Evolutionary conservation across 768 basidiomycete species (phyloP), one percentile per base, ranked within the genome.

Genomic region (Mycena olivaceomarginata): DNA sequence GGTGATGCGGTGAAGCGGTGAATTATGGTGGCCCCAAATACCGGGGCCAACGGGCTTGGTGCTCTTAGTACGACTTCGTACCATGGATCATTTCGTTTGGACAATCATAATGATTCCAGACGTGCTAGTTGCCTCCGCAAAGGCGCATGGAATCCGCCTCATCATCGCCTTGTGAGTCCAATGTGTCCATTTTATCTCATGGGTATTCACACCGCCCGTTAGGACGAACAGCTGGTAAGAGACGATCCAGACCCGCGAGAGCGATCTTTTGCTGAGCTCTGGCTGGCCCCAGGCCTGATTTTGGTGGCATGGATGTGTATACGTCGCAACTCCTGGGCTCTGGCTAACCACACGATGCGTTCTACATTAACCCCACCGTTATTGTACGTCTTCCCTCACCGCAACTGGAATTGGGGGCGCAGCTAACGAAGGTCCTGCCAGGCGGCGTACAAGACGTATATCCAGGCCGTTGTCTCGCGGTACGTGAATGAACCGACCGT

Each of bases 291-390:
- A 85, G 85, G 85, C 76, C 85, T n/a, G 90, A 93, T 82, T 92
- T 90, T 75, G 92, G 92, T 31, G 93, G 93, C 45, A 93, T 94
- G 92, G 93, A 94, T 75, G 91, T 93, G n/a, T 93, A 93, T 79
- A 90, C 93, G 65, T 86, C 86, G 25, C 92, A 93, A 80, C 87
- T 94, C 48, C 77, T 88, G 7, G 84, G 84, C 40, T 83, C 87
- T 16, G 82, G 85, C 40, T 70, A 84, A 72, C 81, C 87, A 70
- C 89, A 92, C 79, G 92, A 93, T 81, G 82, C 87, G 12, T 94
- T 94, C 87, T 94, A 92, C 84, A 92, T 92, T 40, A 88, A 92
- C 80, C 79, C 89, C 8, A 82, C 82, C 13, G 87, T 93, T 69
- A 90, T 88, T 70, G 89, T 91, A 69, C 41, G 86, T 82, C 15